phyloP scores from a whole-genome alignment of 2,329 filamentous ascomycete species.

The Phialophora macrospora region DNA sequence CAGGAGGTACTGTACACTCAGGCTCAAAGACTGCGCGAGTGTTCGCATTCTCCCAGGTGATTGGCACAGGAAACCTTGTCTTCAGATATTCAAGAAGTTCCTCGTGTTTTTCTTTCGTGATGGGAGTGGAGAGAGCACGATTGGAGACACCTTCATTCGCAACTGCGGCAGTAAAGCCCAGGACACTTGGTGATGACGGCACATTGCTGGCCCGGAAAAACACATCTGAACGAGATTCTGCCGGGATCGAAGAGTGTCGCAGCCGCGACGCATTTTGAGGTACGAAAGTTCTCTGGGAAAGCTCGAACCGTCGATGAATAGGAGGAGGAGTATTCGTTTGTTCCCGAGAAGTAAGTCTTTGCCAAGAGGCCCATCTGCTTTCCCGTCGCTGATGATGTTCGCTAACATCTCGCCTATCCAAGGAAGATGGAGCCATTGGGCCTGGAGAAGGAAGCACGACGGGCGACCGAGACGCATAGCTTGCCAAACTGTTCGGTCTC shows the following conservation, averaged over 20 bases:
- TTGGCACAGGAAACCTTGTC: neutral
- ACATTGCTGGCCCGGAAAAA: neutral
- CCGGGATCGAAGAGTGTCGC: slow-evolving; percentile 1
- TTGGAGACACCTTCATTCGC: neutral
- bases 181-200: neutral
- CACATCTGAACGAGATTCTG: slow-evolving; percentile 1
- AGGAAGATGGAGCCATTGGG: neutral
- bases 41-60: slow-evolving; percentile 10
- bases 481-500: neutral
- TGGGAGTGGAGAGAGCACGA: slow-evolving; percentile 10
- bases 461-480: neutral
- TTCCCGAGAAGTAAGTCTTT: neutral
- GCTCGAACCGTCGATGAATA: neutral
- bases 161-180: neutral
- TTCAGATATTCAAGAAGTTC: neutral
- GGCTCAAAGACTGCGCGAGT: neutral
- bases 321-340: neutral
- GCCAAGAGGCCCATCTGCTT: neutral
- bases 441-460: neutral
- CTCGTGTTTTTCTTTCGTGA: neutral
- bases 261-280: neutral
- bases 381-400: neutral
- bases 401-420: neutral
- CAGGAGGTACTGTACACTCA: neutral
- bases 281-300: neutral